phyloP scores from a whole-genome alignment of 768 basidiomycete species.

The Suillus occidentalis region DNA sequence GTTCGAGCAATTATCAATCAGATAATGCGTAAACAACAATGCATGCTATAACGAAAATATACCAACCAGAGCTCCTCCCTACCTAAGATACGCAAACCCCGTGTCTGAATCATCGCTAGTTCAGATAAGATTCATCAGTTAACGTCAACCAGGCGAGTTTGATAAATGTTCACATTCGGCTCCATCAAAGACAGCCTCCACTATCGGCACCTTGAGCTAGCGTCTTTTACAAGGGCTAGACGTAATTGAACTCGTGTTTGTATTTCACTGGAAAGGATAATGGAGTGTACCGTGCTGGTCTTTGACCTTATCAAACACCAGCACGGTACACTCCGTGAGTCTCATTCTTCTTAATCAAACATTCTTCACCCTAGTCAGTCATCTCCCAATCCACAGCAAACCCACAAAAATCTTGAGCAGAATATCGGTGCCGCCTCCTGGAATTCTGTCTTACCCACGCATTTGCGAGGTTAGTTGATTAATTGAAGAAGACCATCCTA shows the following conservation, averaged over 20 bases:
- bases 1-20: background rate
- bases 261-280: background rate
- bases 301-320: too few relatives aligned
- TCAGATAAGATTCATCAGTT: constrained; percentile 15
- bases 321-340: too few relatives aligned
- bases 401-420: constrained; percentile 34
- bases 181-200: background rate
- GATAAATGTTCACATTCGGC: background rate
- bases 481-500: constrained; percentile 34
- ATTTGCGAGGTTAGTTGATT: constrained; percentile 27
- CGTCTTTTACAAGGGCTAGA: constrained; percentile 27
- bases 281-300: constrained; percentile 32
- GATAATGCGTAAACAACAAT: background rate
- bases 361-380: constrained; percentile 34
- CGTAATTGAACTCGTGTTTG: background rate
- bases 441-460: background rate
- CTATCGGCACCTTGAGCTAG: constrained; percentile 21
- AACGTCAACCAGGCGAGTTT: background rate
- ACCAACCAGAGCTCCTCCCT: constrained; percentile 31
- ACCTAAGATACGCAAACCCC: constrained; percentile 33
- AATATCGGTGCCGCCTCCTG: constrained; percentile 23
- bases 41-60: background rate
- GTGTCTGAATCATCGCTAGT: constrained; percentile 35
- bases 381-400: constrained; percentile 23
- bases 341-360: too few relatives aligned